phyloP scores from a whole-genome alignment of 1,284 basidiomycete species.

The Leccinum cinnamomeum region DNA sequence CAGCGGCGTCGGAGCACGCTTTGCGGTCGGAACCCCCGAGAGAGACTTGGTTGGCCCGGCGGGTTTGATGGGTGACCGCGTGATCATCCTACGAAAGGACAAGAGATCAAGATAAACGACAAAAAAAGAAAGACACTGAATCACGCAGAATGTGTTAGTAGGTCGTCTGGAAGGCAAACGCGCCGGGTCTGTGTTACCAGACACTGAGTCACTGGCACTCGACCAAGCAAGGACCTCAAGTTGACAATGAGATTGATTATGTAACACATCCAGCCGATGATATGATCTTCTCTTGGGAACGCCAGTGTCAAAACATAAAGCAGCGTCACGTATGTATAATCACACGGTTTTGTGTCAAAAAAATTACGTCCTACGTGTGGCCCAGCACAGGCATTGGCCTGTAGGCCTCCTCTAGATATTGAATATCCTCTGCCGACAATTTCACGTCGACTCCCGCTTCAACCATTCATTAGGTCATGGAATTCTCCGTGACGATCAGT shows the following conservation, averaged over 20 bases:
- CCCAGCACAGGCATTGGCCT: constrained; percentile 39
- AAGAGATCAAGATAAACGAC: background rate
- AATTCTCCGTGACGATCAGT: background rate
- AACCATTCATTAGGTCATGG: constrained; percentile 2
- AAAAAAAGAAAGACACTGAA: background rate
- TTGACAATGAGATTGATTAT: background rate
- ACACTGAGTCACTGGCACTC: background rate
- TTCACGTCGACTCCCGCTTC: constrained; percentile 38
- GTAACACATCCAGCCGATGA: background rate
- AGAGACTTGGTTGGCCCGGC: constrained; percentile 6
- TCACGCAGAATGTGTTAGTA: background rate
- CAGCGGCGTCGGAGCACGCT: constrained; percentile 23
- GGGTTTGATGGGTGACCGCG: constrained; percentile 31
- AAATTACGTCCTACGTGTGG: constrained; percentile 18
- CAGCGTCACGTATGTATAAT: background rate
- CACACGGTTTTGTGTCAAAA: background rate
- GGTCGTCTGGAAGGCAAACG: constrained; percentile 1
- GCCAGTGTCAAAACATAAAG: background rate
- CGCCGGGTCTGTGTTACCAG: constrained; percentile 2
- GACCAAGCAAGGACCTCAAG: background rate
- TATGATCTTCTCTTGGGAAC: too few species aligned
- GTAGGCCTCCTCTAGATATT: constrained; percentile 47
- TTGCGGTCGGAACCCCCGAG: constrained; percentile 14
- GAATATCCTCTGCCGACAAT: constrained; percentile 48
- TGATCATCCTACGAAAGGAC: constrained; percentile 24